Evolutionary conservation across 2,329 filamentous ascomycete species (phyloP).

Genomic region (Xylariales sp.): DNA sequence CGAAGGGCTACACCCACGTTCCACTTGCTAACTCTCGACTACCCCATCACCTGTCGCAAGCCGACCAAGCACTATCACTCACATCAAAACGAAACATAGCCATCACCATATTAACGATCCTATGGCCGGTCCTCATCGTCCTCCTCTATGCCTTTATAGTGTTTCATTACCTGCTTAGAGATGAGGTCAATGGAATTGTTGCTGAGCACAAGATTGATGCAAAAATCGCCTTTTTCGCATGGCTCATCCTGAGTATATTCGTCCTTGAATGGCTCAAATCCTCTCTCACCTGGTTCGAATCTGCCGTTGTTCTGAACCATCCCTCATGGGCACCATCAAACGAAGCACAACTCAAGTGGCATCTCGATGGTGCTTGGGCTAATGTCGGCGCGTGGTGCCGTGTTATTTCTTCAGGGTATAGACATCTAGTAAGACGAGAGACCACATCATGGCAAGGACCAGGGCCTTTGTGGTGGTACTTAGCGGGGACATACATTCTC

Average conservation of each 20-base stretch:
- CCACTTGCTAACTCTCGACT: not conserved
- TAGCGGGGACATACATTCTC: constrained; percentile 14
- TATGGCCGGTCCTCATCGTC: constrained; percentile 6
- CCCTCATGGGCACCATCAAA: constrained; percentile 20
- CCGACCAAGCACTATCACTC: not conserved
- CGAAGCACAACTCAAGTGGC: constrained; percentile 14
- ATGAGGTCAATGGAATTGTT: constrained; percentile 19
- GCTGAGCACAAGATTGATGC: constrained; percentile 13
- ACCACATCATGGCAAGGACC: constrained; percentile 10
- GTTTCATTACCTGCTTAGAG: constrained; percentile 15
- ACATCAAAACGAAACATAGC: not conserved
- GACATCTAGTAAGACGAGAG: not conserved
- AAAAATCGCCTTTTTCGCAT: constrained; percentile 17
- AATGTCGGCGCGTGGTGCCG: constrained; percentile 8
- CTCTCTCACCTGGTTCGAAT: constrained; percentile 19
- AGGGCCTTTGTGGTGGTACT: constrained; percentile 16
- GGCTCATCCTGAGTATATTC: constrained; percentile 22
- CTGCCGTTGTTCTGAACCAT: constrained; percentile 8
- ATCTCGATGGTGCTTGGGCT: constrained; percentile 20
- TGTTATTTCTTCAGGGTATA: not conserved
- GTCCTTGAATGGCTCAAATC: constrained; percentile 24
- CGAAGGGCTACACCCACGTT: not conserved
- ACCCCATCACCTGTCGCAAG: not conserved
- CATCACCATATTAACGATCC: not conserved
- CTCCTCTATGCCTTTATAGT: constrained; percentile 23